Percentiles rank a stretch among this genome's conserved stretches.
These are phyloP conservation scores for Citrus trifoliata DNA, from an alignment of 345 rosid genomes.

Conservation along the genomic window DNA sequence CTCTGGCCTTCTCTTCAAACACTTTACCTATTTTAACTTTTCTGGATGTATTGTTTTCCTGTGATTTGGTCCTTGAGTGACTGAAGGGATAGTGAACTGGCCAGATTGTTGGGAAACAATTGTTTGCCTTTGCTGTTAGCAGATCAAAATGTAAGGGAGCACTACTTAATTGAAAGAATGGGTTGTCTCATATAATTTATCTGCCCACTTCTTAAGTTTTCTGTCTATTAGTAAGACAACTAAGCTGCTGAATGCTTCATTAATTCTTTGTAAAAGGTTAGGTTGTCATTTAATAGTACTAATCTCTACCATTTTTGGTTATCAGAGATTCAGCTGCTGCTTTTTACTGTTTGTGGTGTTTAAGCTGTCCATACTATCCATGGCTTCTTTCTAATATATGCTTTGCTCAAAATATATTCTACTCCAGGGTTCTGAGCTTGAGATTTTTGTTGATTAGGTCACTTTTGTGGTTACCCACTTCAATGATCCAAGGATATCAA, in stretches of 20 bases:
- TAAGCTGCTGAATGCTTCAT: not conserved
- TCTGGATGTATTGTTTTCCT: not conserved
- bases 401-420: not conserved
- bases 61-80: not conserved
- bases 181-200: not conserved
- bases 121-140: not conserved
- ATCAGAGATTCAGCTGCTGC: not conserved
- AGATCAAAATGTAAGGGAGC: not conserved
- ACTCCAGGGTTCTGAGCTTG: not conserved
- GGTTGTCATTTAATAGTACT: not conserved
- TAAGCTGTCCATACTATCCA: not conserved
- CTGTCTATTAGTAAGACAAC: not conserved
- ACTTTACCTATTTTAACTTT: not conserved
- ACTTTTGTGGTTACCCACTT: conserved; percentile 88
- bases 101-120: not conserved
- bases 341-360: not conserved
- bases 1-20: not conserved
- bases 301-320: not conserved
- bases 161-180: not conserved
- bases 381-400: not conserved
- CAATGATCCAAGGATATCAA: conserved; percentile 83
- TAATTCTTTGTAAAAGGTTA: not conserved
- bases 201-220: not conserved
- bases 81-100: not conserved
- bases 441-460: conserved; percentile 49